Percentiles rank a stretch among this genome's conserved stretches.
phyloP scores from a whole-genome alignment of 441 rosid species.

The Syzygium syzygioides region DNA sequence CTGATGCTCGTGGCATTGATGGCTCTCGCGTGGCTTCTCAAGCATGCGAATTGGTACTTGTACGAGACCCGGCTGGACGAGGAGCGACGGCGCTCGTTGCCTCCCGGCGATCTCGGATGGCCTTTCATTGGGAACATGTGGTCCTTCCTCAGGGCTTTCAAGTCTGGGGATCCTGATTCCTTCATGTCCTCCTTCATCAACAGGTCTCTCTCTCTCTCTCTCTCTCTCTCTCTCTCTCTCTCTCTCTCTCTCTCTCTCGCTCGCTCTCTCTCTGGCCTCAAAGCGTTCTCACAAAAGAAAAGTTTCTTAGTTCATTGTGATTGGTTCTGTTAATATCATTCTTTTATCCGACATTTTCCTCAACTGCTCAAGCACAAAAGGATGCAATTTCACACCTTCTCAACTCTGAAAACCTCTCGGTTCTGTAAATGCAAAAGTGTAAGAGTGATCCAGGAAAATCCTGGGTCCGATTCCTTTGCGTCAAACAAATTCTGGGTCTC shows the following conservation, averaged over 20 bases:
- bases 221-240: background rate
- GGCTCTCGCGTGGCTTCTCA: constrained; percentile 31
- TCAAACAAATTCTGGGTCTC: background rate
- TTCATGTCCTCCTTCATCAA: constrained; percentile 28
- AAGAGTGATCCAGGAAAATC: background rate
- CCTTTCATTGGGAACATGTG: constrained; percentile 81
- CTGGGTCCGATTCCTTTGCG: background rate
- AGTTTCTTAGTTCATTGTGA: background rate
- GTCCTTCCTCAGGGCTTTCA: constrained; percentile 73
- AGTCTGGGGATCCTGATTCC: constrained; percentile 55
- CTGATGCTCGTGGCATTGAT: background rate
- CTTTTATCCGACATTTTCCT: background rate
- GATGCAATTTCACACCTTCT: background rate
- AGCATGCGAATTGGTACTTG: constrained; percentile 39
- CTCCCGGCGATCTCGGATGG: constrained; percentile 81
- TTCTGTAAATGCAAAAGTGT: background rate
- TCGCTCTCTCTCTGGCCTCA: background rate
- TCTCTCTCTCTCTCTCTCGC: background rate
- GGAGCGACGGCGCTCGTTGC: constrained; percentile 29
- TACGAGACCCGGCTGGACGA: constrained; percentile 49
- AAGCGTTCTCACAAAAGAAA: background rate
- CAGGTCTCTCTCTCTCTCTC: constrained; percentile 26
- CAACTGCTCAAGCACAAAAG: background rate
- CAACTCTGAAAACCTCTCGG: background rate
- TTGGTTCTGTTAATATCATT: background rate